A percentile compares a stretch with the other conserved stretches of the same genome.
Evolutionary conservation across 1,284 basidiomycete genomes (phyloP).

Genomic region (Golubevia sp.): DNA sequence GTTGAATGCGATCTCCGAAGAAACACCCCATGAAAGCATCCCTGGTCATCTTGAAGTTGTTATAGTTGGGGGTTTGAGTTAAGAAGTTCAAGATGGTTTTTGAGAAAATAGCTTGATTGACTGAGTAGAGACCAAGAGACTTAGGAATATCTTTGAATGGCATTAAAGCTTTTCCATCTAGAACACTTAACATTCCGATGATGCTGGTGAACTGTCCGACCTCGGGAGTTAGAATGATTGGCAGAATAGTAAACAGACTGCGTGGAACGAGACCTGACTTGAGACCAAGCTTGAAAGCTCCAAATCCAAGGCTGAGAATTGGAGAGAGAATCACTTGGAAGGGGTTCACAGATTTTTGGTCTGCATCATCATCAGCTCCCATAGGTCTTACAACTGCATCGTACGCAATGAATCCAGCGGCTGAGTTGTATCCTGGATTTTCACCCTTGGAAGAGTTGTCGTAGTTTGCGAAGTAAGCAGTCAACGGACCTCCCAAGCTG

Average conservation of each 20-base stretch:
- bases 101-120: constrained; percentile 4
- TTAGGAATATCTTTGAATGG: constrained; percentile 1
- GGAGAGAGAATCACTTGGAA: constrained; percentile 4
- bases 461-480: constrained; percentile 10
- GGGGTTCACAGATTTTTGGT: background rate
- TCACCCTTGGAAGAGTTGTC: too few relatives aligned
- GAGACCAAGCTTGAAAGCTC: background rate
- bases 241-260: constrained; percentile 6
- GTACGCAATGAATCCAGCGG: constrained; percentile 7
- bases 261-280: constrained; percentile 1
- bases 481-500: constrained; percentile 6
- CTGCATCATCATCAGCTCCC: background rate
- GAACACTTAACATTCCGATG: background rate
- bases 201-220: background rate
- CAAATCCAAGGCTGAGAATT: constrained; percentile 1
- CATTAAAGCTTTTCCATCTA: background rate
- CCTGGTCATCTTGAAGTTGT: constrained; percentile 4
- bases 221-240: constrained; percentile 8
- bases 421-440: constrained; percentile 9
- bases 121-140: background rate
- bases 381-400: constrained; percentile 2
- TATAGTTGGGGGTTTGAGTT: background rate
- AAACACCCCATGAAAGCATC: constrained; percentile 4
- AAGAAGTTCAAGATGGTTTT: background rate
- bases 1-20: constrained; percentile 5